A percentile compares a stretch with the other conserved stretches of the same genome.
These are phyloP conservation scores for Cytospora piceae DNA, from an alignment of 2,329 filamentous ascomycete species.

Conservation along the genomic window DNA sequence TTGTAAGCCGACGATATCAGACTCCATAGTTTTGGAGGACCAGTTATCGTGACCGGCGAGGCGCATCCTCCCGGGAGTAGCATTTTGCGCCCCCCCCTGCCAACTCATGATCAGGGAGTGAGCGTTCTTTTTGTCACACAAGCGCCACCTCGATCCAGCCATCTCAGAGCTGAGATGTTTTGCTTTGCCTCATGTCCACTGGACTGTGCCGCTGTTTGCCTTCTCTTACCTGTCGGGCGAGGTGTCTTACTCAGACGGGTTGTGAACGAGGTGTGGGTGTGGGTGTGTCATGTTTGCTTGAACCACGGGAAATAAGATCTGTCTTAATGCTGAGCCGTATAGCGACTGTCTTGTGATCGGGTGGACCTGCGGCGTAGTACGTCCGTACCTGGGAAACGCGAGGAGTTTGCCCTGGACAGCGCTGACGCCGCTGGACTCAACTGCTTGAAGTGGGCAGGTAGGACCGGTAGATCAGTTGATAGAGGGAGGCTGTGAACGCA, in stretches of 20 bases:
- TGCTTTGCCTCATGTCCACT: background rate
- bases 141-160: background rate
- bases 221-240: background rate
- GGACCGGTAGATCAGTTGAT: background rate
- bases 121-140: background rate
- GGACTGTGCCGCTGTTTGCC: slow-evolving; percentile 2
- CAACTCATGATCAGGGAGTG: background rate
- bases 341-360: slow-evolving; percentile 17
- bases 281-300: background rate
- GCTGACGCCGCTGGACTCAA: background rate
- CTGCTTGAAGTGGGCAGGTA: background rate
- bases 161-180: background rate
- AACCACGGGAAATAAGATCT: background rate
- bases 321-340: background rate
- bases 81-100: background rate
- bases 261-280: background rate
- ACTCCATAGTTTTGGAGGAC: background rate
- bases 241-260: background rate
- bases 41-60: background rate
- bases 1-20: background rate
- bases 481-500: background rate
- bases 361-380: slow-evolving; percentile 10
- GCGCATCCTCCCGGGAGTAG: background rate
- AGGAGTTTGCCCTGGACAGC: slow-evolving; percentile 8
- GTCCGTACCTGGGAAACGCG: background rate